Evolutionary conservation across 2,329 filamentous ascomycete species (phyloP).

Genomic region (Stemphylium lycopersici): DNA sequence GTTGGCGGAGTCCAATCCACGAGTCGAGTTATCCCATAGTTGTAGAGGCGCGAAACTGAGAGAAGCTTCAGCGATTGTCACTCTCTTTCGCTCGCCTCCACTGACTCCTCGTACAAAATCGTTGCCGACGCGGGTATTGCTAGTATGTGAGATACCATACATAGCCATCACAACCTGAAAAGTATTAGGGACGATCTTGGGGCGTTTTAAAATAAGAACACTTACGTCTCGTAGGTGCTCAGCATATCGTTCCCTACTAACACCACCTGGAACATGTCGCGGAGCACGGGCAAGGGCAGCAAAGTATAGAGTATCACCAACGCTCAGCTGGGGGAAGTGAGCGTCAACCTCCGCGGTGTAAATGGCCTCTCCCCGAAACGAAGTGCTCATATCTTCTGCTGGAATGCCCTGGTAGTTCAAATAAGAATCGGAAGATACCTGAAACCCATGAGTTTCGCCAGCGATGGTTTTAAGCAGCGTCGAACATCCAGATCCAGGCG

Average conservation of each 20-base stretch:
- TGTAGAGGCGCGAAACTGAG: constrained; percentile 60
- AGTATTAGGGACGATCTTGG: not conserved
- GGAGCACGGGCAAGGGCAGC: constrained; percentile 68
- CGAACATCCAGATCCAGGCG: constrained; percentile 69
- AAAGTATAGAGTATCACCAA: constrained; percentile 78
- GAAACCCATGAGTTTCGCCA: constrained; percentile 80
- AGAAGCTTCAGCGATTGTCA: constrained; percentile 41
- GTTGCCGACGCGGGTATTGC: constrained; percentile 73
- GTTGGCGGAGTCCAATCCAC: constrained; percentile 72
- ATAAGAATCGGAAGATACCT: constrained; percentile 70
- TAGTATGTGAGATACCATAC: constrained; percentile 73
- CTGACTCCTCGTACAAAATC: constrained; percentile 74
- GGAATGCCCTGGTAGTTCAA: constrained; percentile 81
- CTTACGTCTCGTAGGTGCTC: constrained; percentile 63
- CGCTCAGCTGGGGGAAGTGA: constrained; percentile 75
- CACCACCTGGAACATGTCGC: constrained; percentile 62
- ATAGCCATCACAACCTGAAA: constrained; percentile 70
- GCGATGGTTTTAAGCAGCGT: constrained; percentile 83
- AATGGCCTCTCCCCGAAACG: constrained; percentile 80
- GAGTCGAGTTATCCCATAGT: constrained; percentile 76
- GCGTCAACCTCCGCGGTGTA: constrained; percentile 84
- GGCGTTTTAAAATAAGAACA: not conserved
- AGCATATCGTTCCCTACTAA: constrained; percentile 61
- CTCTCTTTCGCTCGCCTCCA: constrained; percentile 64
- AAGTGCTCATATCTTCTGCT: constrained; percentile 73